Evolutionary conservation across 306 rosid species (phyloP).

Genomic region (Prunus dulcis): DNA sequence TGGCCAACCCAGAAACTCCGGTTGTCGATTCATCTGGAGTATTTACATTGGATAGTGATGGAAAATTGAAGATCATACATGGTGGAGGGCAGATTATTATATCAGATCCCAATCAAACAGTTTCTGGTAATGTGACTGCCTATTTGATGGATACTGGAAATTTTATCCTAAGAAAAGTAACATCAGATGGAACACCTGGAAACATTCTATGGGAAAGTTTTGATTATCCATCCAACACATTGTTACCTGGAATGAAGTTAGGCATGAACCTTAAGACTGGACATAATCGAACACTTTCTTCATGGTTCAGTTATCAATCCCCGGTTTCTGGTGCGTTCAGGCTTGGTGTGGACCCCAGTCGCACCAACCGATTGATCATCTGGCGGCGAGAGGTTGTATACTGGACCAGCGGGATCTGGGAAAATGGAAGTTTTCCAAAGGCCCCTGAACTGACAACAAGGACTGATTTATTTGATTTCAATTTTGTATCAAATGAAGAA

Average conservation of each 20-base stretch:
- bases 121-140: conserved; percentile 23
- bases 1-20: conserved; percentile 26
- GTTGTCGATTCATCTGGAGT: conserved; percentile 14
- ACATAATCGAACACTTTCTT: conserved; percentile 6
- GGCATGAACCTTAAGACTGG: conserved; percentile 6
- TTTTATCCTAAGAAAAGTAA: conserved; percentile 5
- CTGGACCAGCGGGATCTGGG: conserved; percentile 22
- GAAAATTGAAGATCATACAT: conserved; percentile 25
- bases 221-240: conserved; percentile 20
- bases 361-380: conserved; percentile 15
- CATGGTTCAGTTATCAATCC: conserved; percentile 21
- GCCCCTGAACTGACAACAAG: conserved; percentile 16
- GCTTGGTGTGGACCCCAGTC: conserved; percentile 4
- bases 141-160: conserved; percentile 15
- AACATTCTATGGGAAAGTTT: conserved; percentile 24
- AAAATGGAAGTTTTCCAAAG: conserved; percentile 12
- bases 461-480: conserved; percentile 15
- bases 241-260: conserved; percentile 34
- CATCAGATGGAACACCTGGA: not conserved
- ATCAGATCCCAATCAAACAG: conserved; percentile 1
- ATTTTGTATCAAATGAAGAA: conserved; percentile 19
- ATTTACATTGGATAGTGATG: conserved; percentile 18
- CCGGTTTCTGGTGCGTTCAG: conserved; percentile 14
- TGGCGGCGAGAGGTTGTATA: conserved; percentile 9
- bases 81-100: conserved; percentile 15